Evolutionary conservation across 495 filamentous ascomycete species (phyloP), one percentile per base, ranked within the genome.

Genomic region (Talaromyces wortmannii): DNA sequence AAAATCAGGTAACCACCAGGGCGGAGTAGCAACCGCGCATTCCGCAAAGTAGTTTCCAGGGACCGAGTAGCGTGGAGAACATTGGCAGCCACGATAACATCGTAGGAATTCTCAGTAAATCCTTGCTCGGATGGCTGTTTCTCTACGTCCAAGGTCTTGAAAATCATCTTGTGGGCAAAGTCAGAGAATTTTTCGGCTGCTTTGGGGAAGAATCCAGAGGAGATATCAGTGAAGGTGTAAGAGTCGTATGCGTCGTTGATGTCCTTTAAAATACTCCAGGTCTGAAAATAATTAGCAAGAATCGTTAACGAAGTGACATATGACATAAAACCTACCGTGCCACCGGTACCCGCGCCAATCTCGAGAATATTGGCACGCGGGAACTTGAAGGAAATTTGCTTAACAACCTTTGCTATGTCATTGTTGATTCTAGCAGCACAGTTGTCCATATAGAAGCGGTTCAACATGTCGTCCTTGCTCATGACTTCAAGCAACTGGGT

Each of bases 171-270:
- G 12, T 64, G 55, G 4, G 13, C 40, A 7, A 56, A 43, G 44
- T 36, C 23, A 4, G 4, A 4, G 29, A 64, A 50, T 0, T 40
- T 33, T 7, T 64, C 49, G 2, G 31, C 23, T 0, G 61, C 58
- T 1, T 57, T 30, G 2, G 60, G 59, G 52, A 79, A 77, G 23
- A 74, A 76, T 5, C 62, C 70, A 6, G 57, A 17, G 0, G 72
- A 76, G 17, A 80, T 69, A 56, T 82, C 76, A 7, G 76, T 79
- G 57, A 69, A 73, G 8, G 68, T 76, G 50, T 78, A 80, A 32
- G 29, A 29, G 15, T 45, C 49, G 45, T 50, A 51, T 7, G n/a
- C 16, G 6, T 16, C 17, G 3, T 40, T 48, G 6, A 54, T 16
- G 0, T 5, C 16, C 10, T 55, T 36, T 0, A 67, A 40, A 12